Evolutionary conservation across 352 stramenopile species (phyloP).

Genomic region (Pythium chondricola): DNA sequence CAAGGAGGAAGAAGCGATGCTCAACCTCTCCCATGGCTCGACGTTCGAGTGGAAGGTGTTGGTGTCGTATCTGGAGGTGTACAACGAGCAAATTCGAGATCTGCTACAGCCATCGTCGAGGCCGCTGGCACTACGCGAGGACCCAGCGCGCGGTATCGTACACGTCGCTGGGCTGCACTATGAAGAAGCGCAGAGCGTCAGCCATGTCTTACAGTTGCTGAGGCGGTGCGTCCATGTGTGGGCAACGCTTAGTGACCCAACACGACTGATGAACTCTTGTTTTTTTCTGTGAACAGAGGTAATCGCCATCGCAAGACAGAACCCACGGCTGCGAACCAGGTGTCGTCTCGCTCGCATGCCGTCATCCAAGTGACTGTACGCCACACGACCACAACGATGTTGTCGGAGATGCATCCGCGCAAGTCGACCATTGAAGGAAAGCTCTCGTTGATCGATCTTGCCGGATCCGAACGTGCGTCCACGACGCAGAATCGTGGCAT

Average conservation of each 20-base stretch:
- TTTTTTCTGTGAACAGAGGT: conserved; percentile 21
- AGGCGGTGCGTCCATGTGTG: conserved; percentile 20
- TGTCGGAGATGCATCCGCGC: conserved; percentile 32
- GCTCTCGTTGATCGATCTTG: conserved; percentile 80
- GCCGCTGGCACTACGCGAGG: conserved; percentile 36
- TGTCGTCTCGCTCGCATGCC: conserved; percentile 77
- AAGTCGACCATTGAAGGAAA: conserved; percentile 66
- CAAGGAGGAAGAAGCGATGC: conserved; percentile 43
- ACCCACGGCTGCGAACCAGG: conserved; percentile 73
- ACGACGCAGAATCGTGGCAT: conserved; percentile 70
- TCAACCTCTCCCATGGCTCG: conserved; percentile 31
- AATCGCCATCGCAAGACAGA: conserved; percentile 57
- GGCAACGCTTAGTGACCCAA: too few relatives aligned
- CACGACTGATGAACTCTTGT: too few relatives aligned
- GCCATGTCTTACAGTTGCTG: conserved; percentile 42
- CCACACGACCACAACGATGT: conserved; percentile 48
- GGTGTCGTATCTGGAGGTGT: conserved; percentile 90
- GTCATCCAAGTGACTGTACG: conserved; percentile 73
- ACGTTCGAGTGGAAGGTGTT: conserved; percentile 72
- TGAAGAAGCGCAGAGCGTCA: conserved; percentile 35
- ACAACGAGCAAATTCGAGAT: conserved; percentile 90
- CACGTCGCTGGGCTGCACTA: conserved; percentile 50
- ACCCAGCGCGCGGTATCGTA: conserved; percentile 40
- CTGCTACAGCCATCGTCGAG: conserved; percentile 57
- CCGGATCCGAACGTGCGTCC: conserved; percentile 72